phyloP scores from a whole-genome alignment of 2,329 filamentous ascomycete genomes.

The Hirsutella minnesotensis region DNA sequence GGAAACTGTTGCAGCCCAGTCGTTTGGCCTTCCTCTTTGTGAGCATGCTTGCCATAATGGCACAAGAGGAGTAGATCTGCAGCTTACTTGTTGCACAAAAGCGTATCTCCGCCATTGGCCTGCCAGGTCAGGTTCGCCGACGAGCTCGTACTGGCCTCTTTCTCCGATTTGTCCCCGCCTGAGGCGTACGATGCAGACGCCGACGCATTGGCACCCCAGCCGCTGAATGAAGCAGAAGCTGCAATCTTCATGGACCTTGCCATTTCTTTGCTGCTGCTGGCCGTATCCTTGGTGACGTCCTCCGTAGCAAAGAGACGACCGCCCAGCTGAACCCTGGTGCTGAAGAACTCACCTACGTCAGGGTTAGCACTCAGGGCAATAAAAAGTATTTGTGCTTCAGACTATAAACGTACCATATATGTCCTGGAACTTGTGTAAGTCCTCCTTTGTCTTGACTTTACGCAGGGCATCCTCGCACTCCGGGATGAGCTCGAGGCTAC shows the following conservation, averaged over 20 bases:
- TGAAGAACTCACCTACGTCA: conserved; percentile 2
- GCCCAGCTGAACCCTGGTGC: conserved; percentile 2
- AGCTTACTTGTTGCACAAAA: conserved; percentile 3
- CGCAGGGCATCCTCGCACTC: not conserved
- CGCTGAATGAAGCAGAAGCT: not conserved
- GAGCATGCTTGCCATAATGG: not conserved
- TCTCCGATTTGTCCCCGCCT: not conserved
- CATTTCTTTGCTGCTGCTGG: not conserved
- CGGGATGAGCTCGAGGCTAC: conserved; percentile 2
- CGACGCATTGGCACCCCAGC: not conserved
- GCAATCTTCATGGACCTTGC: conserved; percentile 1
- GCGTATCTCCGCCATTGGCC: conserved; percentile 4
- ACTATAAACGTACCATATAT: not conserved
- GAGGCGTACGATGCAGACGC: not conserved
- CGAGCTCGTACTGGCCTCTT: not conserved
- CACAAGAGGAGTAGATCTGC: not conserved
- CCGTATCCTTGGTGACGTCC: not conserved
- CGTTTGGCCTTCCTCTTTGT: not conserved
- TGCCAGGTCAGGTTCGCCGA: conserved; percentile 2
- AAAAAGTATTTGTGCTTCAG: not conserved
- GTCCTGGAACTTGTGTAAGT: not conserved
- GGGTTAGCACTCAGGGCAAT: not conserved
- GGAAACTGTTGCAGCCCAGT: conserved; percentile 2
- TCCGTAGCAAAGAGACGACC: conserved; percentile 4
- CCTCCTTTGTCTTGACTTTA: not conserved